Evolutionary conservation across 176 grass and related monocot species (phyloP).

Genomic region (Carex parvula): DNA sequence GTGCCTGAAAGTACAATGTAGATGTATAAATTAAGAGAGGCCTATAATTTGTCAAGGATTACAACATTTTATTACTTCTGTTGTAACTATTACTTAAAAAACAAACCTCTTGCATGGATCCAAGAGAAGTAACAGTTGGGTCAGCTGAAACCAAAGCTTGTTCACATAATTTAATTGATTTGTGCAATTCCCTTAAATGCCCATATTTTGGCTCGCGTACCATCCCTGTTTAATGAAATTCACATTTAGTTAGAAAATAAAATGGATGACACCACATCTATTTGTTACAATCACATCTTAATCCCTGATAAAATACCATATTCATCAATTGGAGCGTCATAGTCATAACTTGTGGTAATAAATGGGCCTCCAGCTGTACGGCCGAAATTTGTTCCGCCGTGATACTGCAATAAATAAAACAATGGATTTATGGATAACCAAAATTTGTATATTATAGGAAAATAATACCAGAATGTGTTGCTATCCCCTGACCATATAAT

Average conservation of each 20-base stretch:
- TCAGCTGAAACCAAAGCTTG: slow-evolving; percentile 81
- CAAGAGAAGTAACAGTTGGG: slow-evolving; percentile 75
- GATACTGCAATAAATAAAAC: slow-evolving; percentile 56
- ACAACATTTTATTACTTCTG: not conserved
- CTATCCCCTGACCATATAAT: slow-evolving; percentile 74
- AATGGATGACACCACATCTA: not conserved
- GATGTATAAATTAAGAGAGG: slow-evolving; percentile 1
- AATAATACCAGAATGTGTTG: not conserved
- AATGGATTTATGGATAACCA: not conserved
- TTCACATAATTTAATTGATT: slow-evolving; percentile 89
- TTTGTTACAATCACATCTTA: not conserved
- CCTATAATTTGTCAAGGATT: not conserved
- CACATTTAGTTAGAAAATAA: slow-evolving; percentile 14
- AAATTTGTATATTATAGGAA: not conserved
- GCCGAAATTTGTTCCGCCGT: slow-evolving; percentile 98
- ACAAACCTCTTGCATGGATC: slow-evolving; percentile 82
- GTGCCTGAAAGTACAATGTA: slow-evolving; percentile 47
- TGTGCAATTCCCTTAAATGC: slow-evolving; percentile 93
- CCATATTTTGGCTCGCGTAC: slow-evolving; percentile 92
- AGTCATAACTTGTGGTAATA: slow-evolving; percentile 98
- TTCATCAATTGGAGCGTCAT: slow-evolving; percentile 99
- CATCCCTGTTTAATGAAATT: slow-evolving; percentile 52
- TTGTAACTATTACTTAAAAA: not conserved
- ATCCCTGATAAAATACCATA: slow-evolving; percentile 52
- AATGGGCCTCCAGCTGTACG: slow-evolving; percentile 98